phyloP scores from a whole-genome alignment of 441 rosid species.

The Raphanus hybrid region DNA sequence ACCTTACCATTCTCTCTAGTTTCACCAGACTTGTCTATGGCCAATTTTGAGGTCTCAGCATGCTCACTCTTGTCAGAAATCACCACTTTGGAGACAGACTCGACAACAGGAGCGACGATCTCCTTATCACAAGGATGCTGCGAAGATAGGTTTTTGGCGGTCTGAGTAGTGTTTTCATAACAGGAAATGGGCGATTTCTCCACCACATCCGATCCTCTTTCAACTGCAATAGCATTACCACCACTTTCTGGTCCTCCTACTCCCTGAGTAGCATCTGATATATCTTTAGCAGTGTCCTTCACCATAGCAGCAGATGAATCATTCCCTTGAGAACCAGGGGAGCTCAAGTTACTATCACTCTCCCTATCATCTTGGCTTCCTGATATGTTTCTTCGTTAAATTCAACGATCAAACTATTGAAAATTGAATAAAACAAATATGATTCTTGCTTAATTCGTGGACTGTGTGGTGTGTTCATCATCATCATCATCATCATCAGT shows the following conservation, averaged over 20 bases:
- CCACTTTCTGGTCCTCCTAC: no score
- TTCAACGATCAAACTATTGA: no score
- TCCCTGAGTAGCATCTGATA: slow-evolving; percentile 25
- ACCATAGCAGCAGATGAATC: no score
- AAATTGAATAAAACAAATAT: background rate
- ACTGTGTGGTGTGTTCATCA: background rate
- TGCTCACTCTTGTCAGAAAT: slow-evolving; percentile 42
- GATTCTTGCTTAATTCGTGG: background rate
- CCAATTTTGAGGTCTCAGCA: background rate
- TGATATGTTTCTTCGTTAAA: no score
- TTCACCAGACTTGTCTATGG: slow-evolving; percentile 25
- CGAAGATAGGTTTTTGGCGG: slow-evolving; percentile 21
- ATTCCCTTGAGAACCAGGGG: slow-evolving; percentile 52
- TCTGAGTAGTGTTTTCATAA: no score
- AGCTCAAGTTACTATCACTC: slow-evolving; percentile 49
- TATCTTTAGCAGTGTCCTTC: no score
- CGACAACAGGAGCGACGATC: slow-evolving; percentile 16
- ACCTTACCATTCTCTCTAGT: slow-evolving; percentile 19
- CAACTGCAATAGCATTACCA: no score
- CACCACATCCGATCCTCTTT: slow-evolving; percentile 37
- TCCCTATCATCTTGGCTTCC: slow-evolving; percentile 64
- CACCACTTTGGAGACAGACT: slow-evolving; percentile 46
- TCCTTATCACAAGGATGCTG: slow-evolving; percentile 34
- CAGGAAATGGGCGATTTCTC: no score
- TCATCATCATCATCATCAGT: background rate